Base-by-base conservation (phyloP, 2,329 filamentous ascomycete genomes). In the Aulographum hederae region DNA sequence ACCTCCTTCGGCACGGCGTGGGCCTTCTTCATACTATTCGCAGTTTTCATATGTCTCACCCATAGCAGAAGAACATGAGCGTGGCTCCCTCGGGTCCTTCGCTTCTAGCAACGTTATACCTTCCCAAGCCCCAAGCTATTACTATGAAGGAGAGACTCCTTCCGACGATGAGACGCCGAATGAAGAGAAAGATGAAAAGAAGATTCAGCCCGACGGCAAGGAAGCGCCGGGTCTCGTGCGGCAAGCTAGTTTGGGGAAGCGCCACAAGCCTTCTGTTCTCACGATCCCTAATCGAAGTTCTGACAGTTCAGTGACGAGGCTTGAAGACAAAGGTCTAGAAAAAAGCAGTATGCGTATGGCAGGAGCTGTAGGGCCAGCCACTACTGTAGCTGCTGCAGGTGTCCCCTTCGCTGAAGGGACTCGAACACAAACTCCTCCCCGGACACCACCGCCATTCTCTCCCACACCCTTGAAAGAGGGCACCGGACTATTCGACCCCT, bases 61-160 rank as follows among this genome's bases (percentile, higher is more conserved):
- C 2, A 64, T 64, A 31, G 52, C 47, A 3, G 60, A 64, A 43
- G 60, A 64, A 38, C 50, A 54, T 4, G 58, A 60, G 31, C 46
- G 52, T 19, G 46, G 46, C 26, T 56, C 54, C 10, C 48, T 49
- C 20, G 52, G 50, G 10, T 62, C 59, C 1, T 61, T 54, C 34
- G 58, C 59, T 13, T 63, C 60, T 16, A 63, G 58, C 38, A 61
- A 57, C 37, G 59, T 58, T 1, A 61, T 63, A 25, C 59, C 60
- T 0, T 50, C 52, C 17, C 46, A 54, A 26, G 44, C 45, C 3
- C 47, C 54, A 4, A 52, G 52, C 20, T 57, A 48, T 34, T 60
- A 60, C 10, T 27, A 32, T 4, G 36, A 47, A 21, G 50, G 48
- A 14, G 45, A 41, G 6, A 37, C 46, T 5, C 45, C 42, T 11